Base-by-base conservation (phyloP, 768 basidiomycete genomes). In the Pleurotus sapidus region DNA sequence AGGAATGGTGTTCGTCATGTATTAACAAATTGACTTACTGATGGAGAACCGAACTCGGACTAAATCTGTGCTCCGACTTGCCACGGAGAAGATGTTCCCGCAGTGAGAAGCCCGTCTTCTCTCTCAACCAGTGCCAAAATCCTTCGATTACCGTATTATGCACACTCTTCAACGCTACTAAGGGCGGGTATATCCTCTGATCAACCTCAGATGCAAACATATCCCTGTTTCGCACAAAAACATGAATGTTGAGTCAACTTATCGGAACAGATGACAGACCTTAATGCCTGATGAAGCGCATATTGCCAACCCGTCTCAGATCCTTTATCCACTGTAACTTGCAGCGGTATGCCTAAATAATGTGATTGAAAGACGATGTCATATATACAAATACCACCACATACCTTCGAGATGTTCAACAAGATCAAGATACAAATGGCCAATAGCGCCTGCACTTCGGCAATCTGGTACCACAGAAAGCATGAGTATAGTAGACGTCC, bases 221-320 rank as follows among this genome's bases (percentile, higher is more conserved):
- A 9, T 60, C 53, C 20, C n/a, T 45, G 40, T n/a, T n/a, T n/a
- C n/a, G n/a, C n/a, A n/a, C n/a, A n/a, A n/a, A n/a, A n/a, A n/a
- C n/a, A n/a, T n/a, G n/a, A n/a, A n/a, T n/a, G n/a, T n/a, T n/a
- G n/a, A n/a, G n/a, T n/a, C n/a, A n/a, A n/a, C n/a, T n/a, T n/a
- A n/a, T n/a, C n/a, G n/a, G n/a, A n/a, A n/a, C n/a, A n/a, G n/a
- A n/a, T n/a, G n/a, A n/a, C n/a, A n/a, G n/a, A n/a, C n/a, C n/a
- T n/a, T n/a, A 20, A 61, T 43, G 61, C 56, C 18, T 48, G 40
- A 50, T 70, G 65, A 57, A 65, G 63, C 0, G n/a, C n/a, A n/a
- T n/a, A n/a, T n/a, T n/a, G n/a, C n/a, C n/a, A n/a, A n/a, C 70
- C 70, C n/a, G 63, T 65, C 48, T 73, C 71, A 3, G 70, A 65